Evolutionary conservation across 441 rosid species (phyloP).

Genomic region (Pelargonium australe): DNA sequence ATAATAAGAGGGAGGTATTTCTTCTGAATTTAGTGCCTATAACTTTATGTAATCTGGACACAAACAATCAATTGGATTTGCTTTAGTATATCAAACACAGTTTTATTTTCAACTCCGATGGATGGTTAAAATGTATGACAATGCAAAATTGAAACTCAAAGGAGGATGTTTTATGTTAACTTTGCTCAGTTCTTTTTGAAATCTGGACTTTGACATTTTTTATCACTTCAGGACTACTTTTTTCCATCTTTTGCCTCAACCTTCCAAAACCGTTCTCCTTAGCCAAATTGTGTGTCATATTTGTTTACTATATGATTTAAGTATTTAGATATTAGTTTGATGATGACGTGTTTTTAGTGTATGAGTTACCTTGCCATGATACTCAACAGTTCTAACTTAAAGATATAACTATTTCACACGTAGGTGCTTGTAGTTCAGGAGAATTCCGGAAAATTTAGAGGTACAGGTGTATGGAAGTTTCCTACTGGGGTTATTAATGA

Average conservation of each 20-base stretch:
- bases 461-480: constrained; percentile 70
- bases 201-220: not conserved
- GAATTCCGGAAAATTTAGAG: constrained; percentile 46
- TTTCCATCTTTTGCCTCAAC: not conserved
- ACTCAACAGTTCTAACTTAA: not conserved
- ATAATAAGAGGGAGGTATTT: constrained; percentile 65
- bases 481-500: constrained; percentile 82
- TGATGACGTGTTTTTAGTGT: too few species aligned
- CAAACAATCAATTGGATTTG: not conserved
- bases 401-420: not conserved
- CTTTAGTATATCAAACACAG: not conserved
- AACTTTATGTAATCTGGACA: not conserved
- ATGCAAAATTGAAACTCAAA: not conserved
- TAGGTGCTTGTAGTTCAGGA: constrained; percentile 65
- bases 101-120: not conserved
- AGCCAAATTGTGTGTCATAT: too few species aligned
- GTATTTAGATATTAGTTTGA: too few species aligned
- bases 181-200: not conserved
- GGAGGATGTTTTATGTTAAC: not conserved
- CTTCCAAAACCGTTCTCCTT: not conserved
- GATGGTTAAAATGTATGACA: not conserved
- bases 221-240: not conserved
- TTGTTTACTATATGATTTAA: too few species aligned
- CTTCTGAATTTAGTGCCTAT: constrained; percentile 1
- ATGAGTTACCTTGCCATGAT: not conserved